These are phyloP conservation scores for Vachellia pachyceras DNA, from an alignment of 306 rosid genomes.

Conservation along the genomic window DNA sequence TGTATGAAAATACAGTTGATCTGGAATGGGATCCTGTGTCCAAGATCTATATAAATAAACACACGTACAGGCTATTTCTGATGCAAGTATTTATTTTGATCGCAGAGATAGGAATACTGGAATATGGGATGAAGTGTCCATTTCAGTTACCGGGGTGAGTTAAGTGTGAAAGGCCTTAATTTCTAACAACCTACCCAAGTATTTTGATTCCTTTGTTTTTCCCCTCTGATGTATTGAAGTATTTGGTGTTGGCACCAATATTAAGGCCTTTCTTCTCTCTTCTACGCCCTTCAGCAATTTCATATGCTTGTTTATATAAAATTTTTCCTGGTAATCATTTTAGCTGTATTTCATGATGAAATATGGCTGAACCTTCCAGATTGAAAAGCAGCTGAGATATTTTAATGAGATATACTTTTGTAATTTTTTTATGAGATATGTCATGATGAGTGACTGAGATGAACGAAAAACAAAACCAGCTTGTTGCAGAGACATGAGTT, in stretches of 20 bases:
- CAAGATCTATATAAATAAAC: background rate
- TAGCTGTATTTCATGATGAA: conserved; percentile 18
- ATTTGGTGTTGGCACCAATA: conserved; percentile 24
- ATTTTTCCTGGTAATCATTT: conserved; percentile 8
- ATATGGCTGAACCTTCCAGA: conserved; percentile 27
- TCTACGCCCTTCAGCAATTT: background rate
- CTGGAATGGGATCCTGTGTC: background rate
- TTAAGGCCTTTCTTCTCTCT: conserved; percentile 19
- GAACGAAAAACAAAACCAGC: conserved; percentile 26
- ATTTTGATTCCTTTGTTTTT: background rate
- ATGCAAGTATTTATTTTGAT: conserved; percentile 38
- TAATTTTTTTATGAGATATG: background rate
- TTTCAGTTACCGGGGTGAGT: conserved; percentile 88
- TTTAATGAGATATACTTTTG: conserved; percentile 29
- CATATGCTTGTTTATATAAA: background rate
- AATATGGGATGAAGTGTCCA: conserved; percentile 96
- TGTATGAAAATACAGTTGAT: background rate
- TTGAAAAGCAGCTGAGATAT: conserved; percentile 2
- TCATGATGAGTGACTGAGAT: conserved; percentile 22
- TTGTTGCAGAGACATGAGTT: conserved; percentile 24
- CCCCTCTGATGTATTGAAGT: background rate
- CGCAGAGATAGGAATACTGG: conserved; percentile 98
- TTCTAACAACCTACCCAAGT: conserved; percentile 15
- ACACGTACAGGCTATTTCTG: conserved; percentile 2
- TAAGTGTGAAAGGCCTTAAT: conserved; percentile 26